Evolutionary conservation across 108 stramenopile species (phyloP), one percentile per base, ranked within the genome.

Genomic region (Cyclotella atomus): DNA sequence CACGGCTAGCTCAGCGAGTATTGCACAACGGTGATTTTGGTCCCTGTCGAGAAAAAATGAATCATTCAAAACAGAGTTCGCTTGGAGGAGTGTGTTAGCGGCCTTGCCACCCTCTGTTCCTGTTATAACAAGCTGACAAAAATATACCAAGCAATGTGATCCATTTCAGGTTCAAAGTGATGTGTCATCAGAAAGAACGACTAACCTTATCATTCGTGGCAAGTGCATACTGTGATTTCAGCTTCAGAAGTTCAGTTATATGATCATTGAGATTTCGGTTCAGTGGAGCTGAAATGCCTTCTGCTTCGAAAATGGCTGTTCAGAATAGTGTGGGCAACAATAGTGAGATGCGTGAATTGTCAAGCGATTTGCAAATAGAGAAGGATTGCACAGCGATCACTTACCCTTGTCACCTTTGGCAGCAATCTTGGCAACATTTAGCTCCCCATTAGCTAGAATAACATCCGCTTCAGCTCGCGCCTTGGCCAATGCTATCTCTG

Each of bases 251-350:
- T 24, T 28, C 52, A 0, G 75, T 69, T 1, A 8, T 55, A 32
- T 69, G 59, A 32, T 76, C 75, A 53, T 76, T 76, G 0, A 69
- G 68, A 21, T 30, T 63, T 9, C 75, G 35, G 43, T 76, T 76
- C 35, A 70, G 25, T 27, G 75, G 75, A 23, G 75, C 75, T 36
- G 35, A n/a, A 52, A 76, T 70, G 15, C 75, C 68, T 52, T 76
- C 68, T 19, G 75, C 75, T 17, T 59, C 52, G 30, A 76, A 76
- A 12, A 76, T 36, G 24, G 36, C 72, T 73, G 29, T 41, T 65
- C 14, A 19, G 16, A 10, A 62, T 21, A 17, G 9, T 41, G 6
- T 41, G 6, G 28, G 12, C 19, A 24, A n/a, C 21, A 52, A 5
- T 0, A 32, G 15, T 57, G 12, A 30, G n/a, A 57, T 17, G 12